A percentile compares a stretch with the other conserved stretches of the same genome.
Conservation (phyloP, 495 filamentous ascomycete species). For the Neurospora sp. region DNA sequence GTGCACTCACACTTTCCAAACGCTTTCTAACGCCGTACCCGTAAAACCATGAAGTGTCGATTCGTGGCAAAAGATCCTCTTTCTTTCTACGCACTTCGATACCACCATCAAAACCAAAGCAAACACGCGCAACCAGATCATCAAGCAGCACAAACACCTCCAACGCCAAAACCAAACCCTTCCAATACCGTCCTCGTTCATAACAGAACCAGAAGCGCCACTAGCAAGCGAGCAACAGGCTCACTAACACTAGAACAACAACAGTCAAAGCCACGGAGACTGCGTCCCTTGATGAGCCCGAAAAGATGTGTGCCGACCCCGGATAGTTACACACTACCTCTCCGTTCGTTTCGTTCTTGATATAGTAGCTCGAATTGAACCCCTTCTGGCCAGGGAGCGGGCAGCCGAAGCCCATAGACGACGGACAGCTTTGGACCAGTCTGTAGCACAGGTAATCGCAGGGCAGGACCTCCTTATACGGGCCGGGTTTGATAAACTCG, state of each 20-base stretch:
- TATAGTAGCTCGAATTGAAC: constrained; percentile 58
- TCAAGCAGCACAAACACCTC: neutral
- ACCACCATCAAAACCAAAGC: neutral
- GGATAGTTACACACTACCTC: constrained; percentile 38
- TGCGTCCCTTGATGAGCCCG: constrained; percentile 7
- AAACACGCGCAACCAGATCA: neutral
- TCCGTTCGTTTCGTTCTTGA: constrained; percentile 11
- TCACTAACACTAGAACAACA: constrained; percentile 5
- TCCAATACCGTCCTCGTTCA: neutral
- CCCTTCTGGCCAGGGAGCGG: constrained; percentile 43
- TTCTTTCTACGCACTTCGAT: neutral
- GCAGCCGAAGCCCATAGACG: constrained; percentile 67
- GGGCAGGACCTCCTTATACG: constrained; percentile 87
- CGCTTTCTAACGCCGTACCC: neutral
- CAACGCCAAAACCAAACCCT: neutral
- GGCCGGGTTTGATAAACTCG: constrained; percentile 58
- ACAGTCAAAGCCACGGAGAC: constrained; percentile 11
- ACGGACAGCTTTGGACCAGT: constrained; percentile 73
- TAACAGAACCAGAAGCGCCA: neutral
- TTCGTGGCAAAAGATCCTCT: neutral
- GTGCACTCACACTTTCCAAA: neutral
- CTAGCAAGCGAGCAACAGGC: neutral
- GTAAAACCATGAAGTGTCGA: neutral
- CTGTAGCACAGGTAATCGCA: constrained; percentile 76
- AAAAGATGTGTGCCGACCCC: constrained; percentile 29